Base-by-base conservation (phyloP, 441 rosid species). In the Jatropha multifida region DNA sequence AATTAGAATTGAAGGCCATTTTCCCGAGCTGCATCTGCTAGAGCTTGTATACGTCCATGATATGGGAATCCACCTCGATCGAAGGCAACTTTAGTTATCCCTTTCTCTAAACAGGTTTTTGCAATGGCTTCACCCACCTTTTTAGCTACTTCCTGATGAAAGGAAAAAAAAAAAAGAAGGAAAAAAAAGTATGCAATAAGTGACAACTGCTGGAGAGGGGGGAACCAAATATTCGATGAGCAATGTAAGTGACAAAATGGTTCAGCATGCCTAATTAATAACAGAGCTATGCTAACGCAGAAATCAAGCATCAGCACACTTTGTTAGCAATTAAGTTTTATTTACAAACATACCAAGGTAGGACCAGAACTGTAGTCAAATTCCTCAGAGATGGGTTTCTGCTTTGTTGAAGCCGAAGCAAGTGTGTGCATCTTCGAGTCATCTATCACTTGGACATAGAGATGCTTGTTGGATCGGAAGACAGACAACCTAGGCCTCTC, bases 371-470 rank as follows among this genome's bases (percentile, higher is more conserved):
- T 87, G 79, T 75, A 90, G 79, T 90, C 75, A 5, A 90, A 79
- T 72, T 87, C 93, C 77, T 90, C 89, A 2, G 88, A 83, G 78
- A 93, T 67, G 17, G 89, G 85, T 75, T 90, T 92, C 88, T 92
- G 97, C 88, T 84, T 87, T 8, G 99, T 93, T 54, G 98, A 93
- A 42, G 93, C 98, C 0, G 97, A 86, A 75, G 98, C 97, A 73
- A 95, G 90, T 0, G 99, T 95, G 83, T 93, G 99, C 98, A 93
- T 96, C 90, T 93, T 93, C 1, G 93, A 84, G 83, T 96, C 99
- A 82, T 96, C 99, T 74, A 96, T 90, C 84, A 96, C 97, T 83
- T 96, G 99, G 56, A 85, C 97, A 73, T 90, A 92, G 20, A 96
- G 84, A 85, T 92, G 96, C 84, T 92, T 93, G 93, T 92, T 95